Conservation (phyloP, 2,329 filamentous ascomycete species). For the Chaetothyriales sp. region DNA sequence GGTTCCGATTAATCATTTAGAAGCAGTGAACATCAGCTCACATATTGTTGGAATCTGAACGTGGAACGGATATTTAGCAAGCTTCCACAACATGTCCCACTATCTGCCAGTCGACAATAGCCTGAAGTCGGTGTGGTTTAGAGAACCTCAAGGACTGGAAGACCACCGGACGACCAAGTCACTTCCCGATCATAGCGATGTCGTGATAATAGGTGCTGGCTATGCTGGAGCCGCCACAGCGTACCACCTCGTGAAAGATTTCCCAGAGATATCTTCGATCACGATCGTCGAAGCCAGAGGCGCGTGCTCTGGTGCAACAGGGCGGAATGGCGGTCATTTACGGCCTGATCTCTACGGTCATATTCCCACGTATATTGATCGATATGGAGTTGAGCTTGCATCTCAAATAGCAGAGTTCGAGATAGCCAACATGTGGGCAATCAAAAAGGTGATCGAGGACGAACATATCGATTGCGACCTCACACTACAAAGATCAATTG, state of each 20-base stretch:
- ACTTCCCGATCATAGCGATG: conserved; percentile 30
- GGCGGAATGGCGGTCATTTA: conserved; percentile 34
- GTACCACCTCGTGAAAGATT: conserved; percentile 27
- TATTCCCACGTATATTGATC: conserved; percentile 21
- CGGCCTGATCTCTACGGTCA: conserved; percentile 30
- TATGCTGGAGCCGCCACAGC: conserved; percentile 33
- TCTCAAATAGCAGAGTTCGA: conserved; percentile 30
- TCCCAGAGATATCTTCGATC: conserved; percentile 20
- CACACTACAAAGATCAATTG: conserved; percentile 25
- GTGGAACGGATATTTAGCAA: no score
- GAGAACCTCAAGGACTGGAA: no score
- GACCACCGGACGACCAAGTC: no score
- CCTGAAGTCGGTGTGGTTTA: no score
- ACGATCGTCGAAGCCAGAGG: conserved; percentile 29
- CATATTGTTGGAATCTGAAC: no score
- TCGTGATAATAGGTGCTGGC: conserved; percentile 38
- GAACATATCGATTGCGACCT: conserved; percentile 34
- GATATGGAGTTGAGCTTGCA: conserved; percentile 25
- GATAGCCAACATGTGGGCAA: conserved; percentile 25
- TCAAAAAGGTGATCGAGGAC: conserved; percentile 28
- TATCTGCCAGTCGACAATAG: no score
- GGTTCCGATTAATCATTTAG: no score
- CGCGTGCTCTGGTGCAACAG: conserved; percentile 33
- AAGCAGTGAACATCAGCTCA: no score
- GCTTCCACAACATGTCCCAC: no score